Percentiles rank a stretch among this genome's conserved stretches.
Conservation (phyloP, 495 filamentous ascomycete genomes). For the Xylaria acuta region DNA sequence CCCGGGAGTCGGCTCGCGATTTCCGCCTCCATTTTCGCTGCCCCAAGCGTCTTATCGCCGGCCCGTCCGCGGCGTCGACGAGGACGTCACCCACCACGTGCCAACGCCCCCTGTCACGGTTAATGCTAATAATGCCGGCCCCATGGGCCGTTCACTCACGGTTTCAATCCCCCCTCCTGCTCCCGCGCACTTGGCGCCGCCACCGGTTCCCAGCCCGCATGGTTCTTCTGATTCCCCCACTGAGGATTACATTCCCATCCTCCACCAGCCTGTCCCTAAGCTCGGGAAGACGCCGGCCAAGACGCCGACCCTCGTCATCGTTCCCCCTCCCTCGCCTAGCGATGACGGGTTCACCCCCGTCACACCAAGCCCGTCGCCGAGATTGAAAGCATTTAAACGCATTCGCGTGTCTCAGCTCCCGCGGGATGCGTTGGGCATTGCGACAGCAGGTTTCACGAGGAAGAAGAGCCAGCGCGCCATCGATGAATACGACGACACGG, state of each 20-base stretch:
- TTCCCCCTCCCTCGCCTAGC: constrained; percentile 29
- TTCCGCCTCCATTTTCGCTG: constrained; percentile 29
- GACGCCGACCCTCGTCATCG: constrained; percentile 17
- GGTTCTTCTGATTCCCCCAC: constrained; percentile 20
- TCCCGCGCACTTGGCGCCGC: constrained; percentile 7
- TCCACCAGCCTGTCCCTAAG: constrained; percentile 24
- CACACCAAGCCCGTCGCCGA: constrained; percentile 35
- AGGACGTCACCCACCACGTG: constrained; percentile 28
- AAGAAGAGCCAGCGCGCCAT: constrained; percentile 30
- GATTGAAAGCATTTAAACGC: constrained; percentile 29
- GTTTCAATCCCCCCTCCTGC: constrained; percentile 23
- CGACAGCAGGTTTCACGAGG: constrained; percentile 24
- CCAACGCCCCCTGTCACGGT: constrained; percentile 24
- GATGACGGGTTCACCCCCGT: constrained; percentile 38
- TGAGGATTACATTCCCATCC: constrained; percentile 39
- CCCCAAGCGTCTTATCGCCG: constrained; percentile 36
- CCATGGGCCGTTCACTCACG: constrained; percentile 24
- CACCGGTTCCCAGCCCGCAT: constrained; percentile 7
- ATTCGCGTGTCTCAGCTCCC: constrained; percentile 34
- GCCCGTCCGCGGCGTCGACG: constrained; percentile 27
- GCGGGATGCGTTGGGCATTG: constrained; percentile 37
- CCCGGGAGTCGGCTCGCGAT: constrained; percentile 27
- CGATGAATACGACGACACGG: constrained; percentile 28
- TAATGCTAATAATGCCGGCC: constrained; percentile 28
- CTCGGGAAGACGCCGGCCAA: not conserved